These are phyloP conservation scores for Dimocarpus longan DNA, from an alignment of 345 rosid genomes.

Conservation along the genomic window DNA sequence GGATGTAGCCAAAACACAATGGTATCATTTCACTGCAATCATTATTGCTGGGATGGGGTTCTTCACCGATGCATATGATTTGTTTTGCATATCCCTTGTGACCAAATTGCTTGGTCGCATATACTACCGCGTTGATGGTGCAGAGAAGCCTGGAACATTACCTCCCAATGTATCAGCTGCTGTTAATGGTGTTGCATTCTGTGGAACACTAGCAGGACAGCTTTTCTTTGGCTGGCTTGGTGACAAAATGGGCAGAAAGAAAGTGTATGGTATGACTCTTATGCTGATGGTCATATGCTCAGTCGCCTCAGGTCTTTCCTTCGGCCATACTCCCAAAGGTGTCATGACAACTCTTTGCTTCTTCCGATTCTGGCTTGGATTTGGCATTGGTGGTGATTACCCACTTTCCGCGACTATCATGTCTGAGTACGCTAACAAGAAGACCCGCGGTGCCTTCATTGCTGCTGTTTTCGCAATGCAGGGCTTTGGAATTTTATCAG, in stretches of 20 bases:
- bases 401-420: slow-evolving; percentile 84
- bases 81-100: slow-evolving; percentile 47
- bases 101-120: slow-evolving; percentile 62
- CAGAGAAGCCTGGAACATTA: slow-evolving; percentile 57
- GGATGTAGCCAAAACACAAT: slow-evolving; percentile 76
- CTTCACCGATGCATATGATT: slow-evolving; percentile 84
- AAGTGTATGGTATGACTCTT: slow-evolving; percentile 77
- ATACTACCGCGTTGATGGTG: slow-evolving; percentile 65
- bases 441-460: slow-evolving; percentile 85
- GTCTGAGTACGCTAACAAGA: slow-evolving; percentile 89
- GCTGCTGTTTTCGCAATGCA: slow-evolving; percentile 98
- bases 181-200: slow-evolving; percentile 75
- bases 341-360: slow-evolving; percentile 77
- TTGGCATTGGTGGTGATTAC: slow-evolving; percentile 83
- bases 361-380: slow-evolving; percentile 87
- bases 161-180: slow-evolving; percentile 81
- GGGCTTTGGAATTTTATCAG: slow-evolving; percentile 81
- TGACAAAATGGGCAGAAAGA: slow-evolving; percentile 74
- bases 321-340: slow-evolving; percentile 46
- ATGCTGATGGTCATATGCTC: slow-evolving; percentile 79
- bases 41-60: slow-evolving; percentile 87
- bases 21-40: slow-evolving; percentile 84
- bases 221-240: slow-evolving; percentile 90
- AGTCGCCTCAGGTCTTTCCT: slow-evolving; percentile 70
- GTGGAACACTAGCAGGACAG: slow-evolving; percentile 71